Evolutionary conservation across 192 early-diverging fungal genomes (phyloP).

Genomic region (Backusella morwellensis): DNA sequence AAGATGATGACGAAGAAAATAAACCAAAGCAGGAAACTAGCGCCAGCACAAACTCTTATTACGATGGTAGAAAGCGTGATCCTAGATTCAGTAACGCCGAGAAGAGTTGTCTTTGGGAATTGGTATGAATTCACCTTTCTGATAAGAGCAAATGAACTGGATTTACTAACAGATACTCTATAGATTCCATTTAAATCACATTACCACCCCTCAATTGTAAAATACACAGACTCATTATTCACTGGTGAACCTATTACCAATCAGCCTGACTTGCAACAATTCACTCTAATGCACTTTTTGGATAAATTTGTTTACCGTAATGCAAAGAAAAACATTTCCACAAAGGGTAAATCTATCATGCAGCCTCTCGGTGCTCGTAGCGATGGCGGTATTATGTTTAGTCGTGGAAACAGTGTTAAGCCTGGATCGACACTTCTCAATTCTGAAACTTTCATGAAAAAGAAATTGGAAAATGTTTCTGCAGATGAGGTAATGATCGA

Average conservation of each 20-base stretch:
- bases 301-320: constrained; percentile 96
- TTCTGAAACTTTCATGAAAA: constrained; percentile 56
- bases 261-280: constrained; percentile 82
- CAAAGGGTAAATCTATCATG: constrained; percentile 65
- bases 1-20: constrained; percentile 42
- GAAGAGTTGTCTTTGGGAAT: constrained; percentile 87
- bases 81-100: constrained; percentile 84
- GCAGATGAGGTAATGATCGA: constrained; percentile 60
- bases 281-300: constrained; percentile 90
- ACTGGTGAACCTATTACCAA: constrained; percentile 63
- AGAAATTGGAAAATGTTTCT: constrained; percentile 60
- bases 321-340: constrained; percentile 70
- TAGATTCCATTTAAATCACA: constrained; percentile 70
- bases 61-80: constrained; percentile 86
- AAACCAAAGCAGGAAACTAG: background rate
- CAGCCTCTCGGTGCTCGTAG: constrained; percentile 53
- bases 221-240: constrained; percentile 75
- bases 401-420: constrained; percentile 58
- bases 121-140: constrained; percentile 45
- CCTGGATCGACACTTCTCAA: constrained; percentile 55
- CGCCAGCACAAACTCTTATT: constrained; percentile 31
- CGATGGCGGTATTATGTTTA: constrained; percentile 57
- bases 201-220: constrained; percentile 90
- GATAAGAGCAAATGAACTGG: background rate
- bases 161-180: background rate